Evolutionary conservation across 2,329 filamentous ascomycete genomes (phyloP).

Genomic region (Epicoccum nigrum): DNA sequence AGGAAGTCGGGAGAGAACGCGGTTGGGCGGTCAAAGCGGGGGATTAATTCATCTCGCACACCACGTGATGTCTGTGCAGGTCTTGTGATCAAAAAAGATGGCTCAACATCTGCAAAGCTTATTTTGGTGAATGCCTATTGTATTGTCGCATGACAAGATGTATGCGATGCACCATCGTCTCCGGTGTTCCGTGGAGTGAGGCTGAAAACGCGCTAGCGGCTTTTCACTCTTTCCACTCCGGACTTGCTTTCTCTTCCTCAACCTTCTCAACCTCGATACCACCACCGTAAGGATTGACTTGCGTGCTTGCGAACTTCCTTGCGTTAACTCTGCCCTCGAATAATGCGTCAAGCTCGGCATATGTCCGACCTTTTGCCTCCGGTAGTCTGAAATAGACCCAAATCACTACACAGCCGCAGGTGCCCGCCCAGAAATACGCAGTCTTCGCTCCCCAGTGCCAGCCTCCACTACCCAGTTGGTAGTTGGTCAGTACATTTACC

Average conservation of each 20-base stretch:
- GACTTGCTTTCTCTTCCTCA: constrained; percentile 18
- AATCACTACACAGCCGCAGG: constrained; percentile 76
- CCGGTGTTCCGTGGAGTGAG: too few species aligned
- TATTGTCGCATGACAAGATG: too few species aligned
- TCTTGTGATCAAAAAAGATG: too few species aligned
- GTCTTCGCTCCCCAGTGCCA: constrained; percentile 88
- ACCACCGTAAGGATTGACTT: constrained; percentile 29
- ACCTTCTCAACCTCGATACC: constrained; percentile 14
- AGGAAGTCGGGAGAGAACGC: neutral
- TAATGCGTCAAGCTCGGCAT: constrained; percentile 81
- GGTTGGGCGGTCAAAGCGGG: neutral
- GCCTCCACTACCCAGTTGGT: constrained; percentile 53
- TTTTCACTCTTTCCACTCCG: constrained; percentile 24
- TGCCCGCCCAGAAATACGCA: constrained; percentile 83
- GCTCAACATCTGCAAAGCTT: too few species aligned
- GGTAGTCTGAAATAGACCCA: constrained; percentile 82
- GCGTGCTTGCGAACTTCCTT: constrained; percentile 32
- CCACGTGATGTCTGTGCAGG: too few species aligned
- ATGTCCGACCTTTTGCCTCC: constrained; percentile 78
- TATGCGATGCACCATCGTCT: too few species aligned
- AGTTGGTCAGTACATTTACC: constrained; percentile 72
- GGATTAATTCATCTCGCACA: too few species aligned
- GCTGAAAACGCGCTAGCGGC: too few species aligned
- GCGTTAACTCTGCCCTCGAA: constrained; percentile 63
- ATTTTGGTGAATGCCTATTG: too few species aligned